Conservation (phyloP, 2,329 filamentous ascomycete genomes). For the Fusarium anguioides region DNA sequence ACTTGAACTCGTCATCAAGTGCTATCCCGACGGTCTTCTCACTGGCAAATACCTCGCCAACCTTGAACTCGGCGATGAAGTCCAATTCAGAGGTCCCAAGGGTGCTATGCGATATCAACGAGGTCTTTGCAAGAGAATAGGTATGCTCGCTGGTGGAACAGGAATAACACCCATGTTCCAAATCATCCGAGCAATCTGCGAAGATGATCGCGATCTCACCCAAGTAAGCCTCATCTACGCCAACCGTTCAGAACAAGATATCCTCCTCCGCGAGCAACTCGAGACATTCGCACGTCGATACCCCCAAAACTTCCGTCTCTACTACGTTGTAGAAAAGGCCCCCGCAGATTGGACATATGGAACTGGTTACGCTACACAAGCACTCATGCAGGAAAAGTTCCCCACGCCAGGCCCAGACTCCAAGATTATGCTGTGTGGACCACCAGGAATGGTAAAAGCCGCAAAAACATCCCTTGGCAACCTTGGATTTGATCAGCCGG, state of each 20-base stretch:
- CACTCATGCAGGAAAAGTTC: conserved; percentile 61
- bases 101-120: conserved; percentile 65
- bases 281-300: conserved; percentile 63
- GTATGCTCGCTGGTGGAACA: conserved; percentile 64
- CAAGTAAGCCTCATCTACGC: conserved; percentile 68
- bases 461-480: conserved; percentile 62
- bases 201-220: conserved; percentile 68
- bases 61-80: conserved; percentile 60
- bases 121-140: conserved; percentile 57
- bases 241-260: conserved; percentile 68
- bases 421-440: conserved; percentile 70
- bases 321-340: conserved; percentile 65
- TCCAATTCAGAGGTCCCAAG: conserved; percentile 66
- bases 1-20: conserved; percentile 63
- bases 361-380: conserved; percentile 62
- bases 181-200: conserved; percentile 71
- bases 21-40: conserved; percentile 63
- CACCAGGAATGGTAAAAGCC: conserved; percentile 69
- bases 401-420: conserved; percentile 58
- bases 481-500: conserved; percentile 63
- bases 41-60: conserved; percentile 61
- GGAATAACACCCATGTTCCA: conserved; percentile 57
- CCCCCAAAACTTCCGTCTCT: conserved; percentile 64
- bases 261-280: conserved; percentile 66
- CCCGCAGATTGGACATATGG: conserved; percentile 60